Evolutionary conservation across 2,329 filamentous ascomycete species (phyloP), one percentile per base, ranked within the genome.

Genomic region (Macrophomina pseudophaseolina): DNA sequence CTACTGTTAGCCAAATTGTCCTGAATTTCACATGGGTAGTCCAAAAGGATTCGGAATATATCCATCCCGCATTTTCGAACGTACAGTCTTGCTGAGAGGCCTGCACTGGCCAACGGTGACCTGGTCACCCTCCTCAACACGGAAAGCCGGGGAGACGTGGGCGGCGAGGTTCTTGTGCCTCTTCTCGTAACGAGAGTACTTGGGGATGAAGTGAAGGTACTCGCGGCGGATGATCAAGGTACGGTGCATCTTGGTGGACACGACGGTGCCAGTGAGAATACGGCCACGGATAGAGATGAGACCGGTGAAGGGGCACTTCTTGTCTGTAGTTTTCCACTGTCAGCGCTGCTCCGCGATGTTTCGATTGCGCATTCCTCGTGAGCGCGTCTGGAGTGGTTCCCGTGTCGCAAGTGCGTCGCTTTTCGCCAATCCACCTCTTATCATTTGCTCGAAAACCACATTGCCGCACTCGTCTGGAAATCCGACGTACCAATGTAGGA

Each of bases 171-270:
- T 99, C 91, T 97, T 97, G 92, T 99, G 95, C 84, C 95, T 90
- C 91, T 97, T 98, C 93, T 99, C 96, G 86, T 99, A 99, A 90
- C 95, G 92, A 83, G 92, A 88, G 90, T 99, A 99, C 89, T 99
- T 99, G 85, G 94, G 94, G 82, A 99, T 91, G 87, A 92, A 99
- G 89, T 99, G 95, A 72, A 99, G 93, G 89, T 99, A 99, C 89
- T 99, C 95, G 85, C 95, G 91, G 84, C 95, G 95, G 89, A 99
- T 96, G 86, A 99, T 91, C 83, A 98, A 87, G 79, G 95, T 99
- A 86, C 95, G 92, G 92, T 99, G 95, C 95, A 99, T 99, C 92
- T 99, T 99, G 86, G 95, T 99, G 79, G 94, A 98, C 81, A 98
- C 91, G 81, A 99, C 95, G 82, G 93, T 97, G 81, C 95, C 95